Conservation (phyloP, 768 basidiomycete species). For the Amanita rubescens region DNA sequence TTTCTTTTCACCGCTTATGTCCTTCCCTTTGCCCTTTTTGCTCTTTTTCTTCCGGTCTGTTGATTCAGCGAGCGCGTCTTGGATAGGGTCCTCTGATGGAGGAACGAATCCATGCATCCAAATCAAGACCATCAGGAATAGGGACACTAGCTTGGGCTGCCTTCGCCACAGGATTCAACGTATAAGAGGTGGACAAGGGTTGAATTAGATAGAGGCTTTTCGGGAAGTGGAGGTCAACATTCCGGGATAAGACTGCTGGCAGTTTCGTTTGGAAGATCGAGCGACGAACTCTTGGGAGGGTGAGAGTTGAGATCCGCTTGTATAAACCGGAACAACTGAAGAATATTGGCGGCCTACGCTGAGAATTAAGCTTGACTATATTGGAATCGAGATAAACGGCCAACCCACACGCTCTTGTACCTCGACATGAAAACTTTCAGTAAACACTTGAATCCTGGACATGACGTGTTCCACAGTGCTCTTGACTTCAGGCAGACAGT, state of each 20-base stretch:
- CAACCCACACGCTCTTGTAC: slow-evolving; percentile 79
- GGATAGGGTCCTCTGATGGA: slow-evolving; percentile 37
- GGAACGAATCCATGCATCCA: slow-evolving; percentile 83
- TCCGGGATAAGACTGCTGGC: slow-evolving; percentile 27
- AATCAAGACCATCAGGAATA: slow-evolving; percentile 77
- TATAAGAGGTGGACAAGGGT: slow-evolving; percentile 69
- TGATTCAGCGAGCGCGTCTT: slow-evolving; percentile 33
- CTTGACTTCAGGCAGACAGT: slow-evolving; percentile 58
- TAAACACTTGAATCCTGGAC: slow-evolving; percentile 50
- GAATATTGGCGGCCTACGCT: slow-evolving; percentile 69
- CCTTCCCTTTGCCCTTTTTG: slow-evolving; percentile 38
- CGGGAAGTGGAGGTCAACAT: slow-evolving; percentile 59
- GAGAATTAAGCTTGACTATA: slow-evolving; percentile 6
- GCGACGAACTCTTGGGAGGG: slow-evolving; percentile 30
- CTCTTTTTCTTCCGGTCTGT: slow-evolving; percentile 45
- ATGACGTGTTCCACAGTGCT: slow-evolving; percentile 56
- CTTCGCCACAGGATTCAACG: slow-evolving; percentile 78
- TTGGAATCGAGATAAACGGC: neutral
- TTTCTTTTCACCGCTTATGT: slow-evolving; percentile 29
- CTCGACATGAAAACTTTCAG: slow-evolving; percentile 65
- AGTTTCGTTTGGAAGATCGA: slow-evolving; percentile 28
- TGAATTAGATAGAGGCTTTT: slow-evolving; percentile 84
- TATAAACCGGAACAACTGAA: slow-evolving; percentile 71
- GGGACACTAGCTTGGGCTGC: slow-evolving; percentile 77
- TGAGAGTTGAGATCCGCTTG: slow-evolving; percentile 60